Evolutionary conservation across 371 early-diverging fungal species (phyloP).

Genomic region (Saksenaea vasiformis): DNA sequence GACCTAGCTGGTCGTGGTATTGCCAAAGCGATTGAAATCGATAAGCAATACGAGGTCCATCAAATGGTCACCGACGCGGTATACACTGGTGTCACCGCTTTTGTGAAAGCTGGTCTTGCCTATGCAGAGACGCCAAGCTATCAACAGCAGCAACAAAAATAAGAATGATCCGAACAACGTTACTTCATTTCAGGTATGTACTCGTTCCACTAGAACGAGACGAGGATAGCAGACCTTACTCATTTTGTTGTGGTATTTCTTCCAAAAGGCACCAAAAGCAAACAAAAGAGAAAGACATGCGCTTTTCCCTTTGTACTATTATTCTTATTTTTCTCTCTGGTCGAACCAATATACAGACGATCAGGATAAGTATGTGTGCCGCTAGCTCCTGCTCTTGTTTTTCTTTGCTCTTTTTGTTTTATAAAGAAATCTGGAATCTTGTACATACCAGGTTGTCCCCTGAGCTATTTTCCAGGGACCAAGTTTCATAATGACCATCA

Average conservation of each 20-base stretch:
- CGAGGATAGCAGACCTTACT: neutral
- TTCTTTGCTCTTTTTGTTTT: neutral
- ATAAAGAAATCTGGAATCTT: neutral
- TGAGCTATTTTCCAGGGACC: too few relatives aligned
- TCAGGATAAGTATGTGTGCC: neutral
- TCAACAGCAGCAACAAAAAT: neutral
- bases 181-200: neutral
- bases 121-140: slow-evolving; percentile 59
- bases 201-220: neutral
- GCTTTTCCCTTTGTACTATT: slow-evolving; percentile 3
- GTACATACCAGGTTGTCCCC: too few relatives aligned
- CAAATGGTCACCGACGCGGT: slow-evolving; percentile 54
- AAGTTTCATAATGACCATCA: too few relatives aligned
- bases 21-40: slow-evolving; percentile 54
- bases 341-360: neutral
- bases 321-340: neutral
- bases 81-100: slow-evolving; percentile 52
- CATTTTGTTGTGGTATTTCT: neutral
- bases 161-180: neutral
- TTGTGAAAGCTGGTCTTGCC: slow-evolving; percentile 63
- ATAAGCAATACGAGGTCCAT: slow-evolving; percentile 61
- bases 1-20: slow-evolving; percentile 48
- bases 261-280: neutral
- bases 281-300: neutral
- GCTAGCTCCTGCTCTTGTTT: neutral